A percentile compares a stretch with the other conserved stretches of the same genome.
phyloP scores from a whole-genome alignment of 2,329 filamentous ascomycete species.

The Polychaeton citri region DNA sequence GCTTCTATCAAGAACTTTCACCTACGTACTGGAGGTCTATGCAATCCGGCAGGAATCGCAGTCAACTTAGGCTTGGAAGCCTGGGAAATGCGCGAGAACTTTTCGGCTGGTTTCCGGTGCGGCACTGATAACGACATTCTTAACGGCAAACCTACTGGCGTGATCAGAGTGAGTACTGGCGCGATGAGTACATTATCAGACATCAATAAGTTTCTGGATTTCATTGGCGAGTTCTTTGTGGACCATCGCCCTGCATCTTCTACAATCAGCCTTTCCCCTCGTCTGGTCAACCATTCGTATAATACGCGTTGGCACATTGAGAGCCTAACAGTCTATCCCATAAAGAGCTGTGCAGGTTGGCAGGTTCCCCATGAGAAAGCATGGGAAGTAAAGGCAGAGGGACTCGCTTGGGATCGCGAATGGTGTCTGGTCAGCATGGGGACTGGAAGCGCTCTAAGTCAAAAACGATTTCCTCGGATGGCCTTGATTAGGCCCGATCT shows the following conservation, averaged over 20 bases:
- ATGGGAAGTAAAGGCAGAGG: constrained; percentile 73
- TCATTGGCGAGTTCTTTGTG: constrained; percentile 21
- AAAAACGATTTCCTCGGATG: constrained; percentile 84
- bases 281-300: neutral
- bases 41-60: constrained; percentile 81
- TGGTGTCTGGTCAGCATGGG: constrained; percentile 89
- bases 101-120: constrained; percentile 72
- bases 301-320: constrained; percentile 27
- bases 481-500: constrained; percentile 63
- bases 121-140: constrained; percentile 72
- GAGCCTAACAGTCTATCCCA: constrained; percentile 58
- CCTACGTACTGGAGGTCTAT: constrained; percentile 75
- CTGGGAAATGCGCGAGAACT: constrained; percentile 75
- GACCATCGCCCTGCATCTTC: constrained; percentile 5
- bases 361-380: constrained; percentile 45
- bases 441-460: constrained; percentile 70
- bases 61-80: constrained; percentile 57
- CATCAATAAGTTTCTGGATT: constrained; percentile 51
- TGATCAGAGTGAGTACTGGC: constrained; percentile 73
- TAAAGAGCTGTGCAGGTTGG: constrained; percentile 86
- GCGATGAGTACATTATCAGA: constrained; percentile 77
- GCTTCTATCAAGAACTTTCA: constrained; percentile 68
- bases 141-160: constrained; percentile 72
- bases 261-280: neutral
- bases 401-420: constrained; percentile 86